A percentile compares a stretch with the other conserved stretches of the same genome.
Evolutionary conservation across 257 asterid genomes (phyloP).

Genomic region (Solanum sparsipilum): DNA sequence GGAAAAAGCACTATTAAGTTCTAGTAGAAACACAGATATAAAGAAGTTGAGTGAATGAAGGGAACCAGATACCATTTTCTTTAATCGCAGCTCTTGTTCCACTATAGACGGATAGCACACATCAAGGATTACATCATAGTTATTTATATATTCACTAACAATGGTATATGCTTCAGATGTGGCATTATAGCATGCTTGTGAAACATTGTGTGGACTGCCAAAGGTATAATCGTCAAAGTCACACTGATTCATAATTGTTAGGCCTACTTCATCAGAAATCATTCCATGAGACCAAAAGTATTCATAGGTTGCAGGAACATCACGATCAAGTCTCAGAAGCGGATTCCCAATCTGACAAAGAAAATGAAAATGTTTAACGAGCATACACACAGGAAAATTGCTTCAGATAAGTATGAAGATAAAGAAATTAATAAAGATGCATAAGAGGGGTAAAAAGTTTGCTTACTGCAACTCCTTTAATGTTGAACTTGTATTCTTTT

Average conservation of each 20-base stretch:
- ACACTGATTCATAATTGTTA: constrained; percentile 64
- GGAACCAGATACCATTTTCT: constrained; percentile 47
- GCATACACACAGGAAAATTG: not conserved
- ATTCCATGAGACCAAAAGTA: constrained; percentile 96
- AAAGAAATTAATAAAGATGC: not conserved
- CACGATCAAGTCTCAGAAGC: constrained; percentile 82
- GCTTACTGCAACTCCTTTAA: constrained; percentile 84
- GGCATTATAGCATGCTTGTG: constrained; percentile 53
- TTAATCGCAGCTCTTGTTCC: constrained; percentile 75
- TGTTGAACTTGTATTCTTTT: constrained; percentile 60
- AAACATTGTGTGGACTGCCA: constrained; percentile 61
- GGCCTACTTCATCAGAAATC: constrained; percentile 91
- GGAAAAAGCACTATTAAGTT: not conserved
- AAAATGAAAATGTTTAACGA: not conserved
- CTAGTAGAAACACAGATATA: not conserved
- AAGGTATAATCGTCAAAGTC: constrained; percentile 77
- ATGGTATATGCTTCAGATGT: constrained; percentile 47
- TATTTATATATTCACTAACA: constrained; percentile 64
- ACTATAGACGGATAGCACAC: constrained; percentile 93
- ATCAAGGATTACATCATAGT: constrained; percentile 84
- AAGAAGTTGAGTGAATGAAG: not conserved
- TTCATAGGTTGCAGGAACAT: constrained; percentile 68
- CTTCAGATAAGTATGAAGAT: not conserved
- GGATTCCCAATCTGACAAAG: constrained; percentile 87
- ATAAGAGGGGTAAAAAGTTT: not conserved